Evolutionary conservation across 495 filamentous ascomycete genomes (phyloP), one percentile per base, ranked within the genome.

Genomic region (Penicillium parvum): DNA sequence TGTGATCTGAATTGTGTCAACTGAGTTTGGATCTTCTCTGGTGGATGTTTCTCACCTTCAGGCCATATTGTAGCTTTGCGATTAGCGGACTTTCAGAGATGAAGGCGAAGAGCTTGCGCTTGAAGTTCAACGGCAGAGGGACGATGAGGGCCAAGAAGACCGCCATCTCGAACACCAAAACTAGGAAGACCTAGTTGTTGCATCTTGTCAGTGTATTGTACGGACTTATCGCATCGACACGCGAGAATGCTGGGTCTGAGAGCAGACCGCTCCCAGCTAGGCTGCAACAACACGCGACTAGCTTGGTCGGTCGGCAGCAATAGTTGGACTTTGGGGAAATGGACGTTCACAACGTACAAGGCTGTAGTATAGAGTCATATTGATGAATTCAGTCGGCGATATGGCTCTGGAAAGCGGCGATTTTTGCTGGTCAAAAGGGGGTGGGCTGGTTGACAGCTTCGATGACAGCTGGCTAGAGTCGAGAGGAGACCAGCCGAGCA

Each of bases 331-430:
- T 16, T 7, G 16, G 23, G 8, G 43, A 9, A 21, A 39, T 11
- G 14, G 17, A 5, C n/a, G 17, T 7, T 7, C 30, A 10, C 38
- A 33, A 80, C 88, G 61, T 86, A 96, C 92, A 42, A 98, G 79
- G 56, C 80, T 90, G 78, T 95, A 98, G 76, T 98, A 98, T 65
- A 98, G 90, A 69, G 94, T 98, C 92, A 98, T 98, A 46, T 66
- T 84, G 78, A 52, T 60, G 53, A 52, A 14, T 26, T 15, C 37
- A 40, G 43, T 40, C 10, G 23, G 18, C 22, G 26, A 12, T 45
- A 26, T 18, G 20, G 49, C 11, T 40, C 26, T 39, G 36, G 16
- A 42, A 40, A 29, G 52, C 14, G 21, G 38, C 39, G 36, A 41
- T 48, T 45, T 35, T 35, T 47, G 34, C 21, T 45, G 43, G 28